Evolutionary conservation across 1,284 basidiomycete genomes (phyloP).

Genomic region (Hypsizygus ulmarius): DNA sequence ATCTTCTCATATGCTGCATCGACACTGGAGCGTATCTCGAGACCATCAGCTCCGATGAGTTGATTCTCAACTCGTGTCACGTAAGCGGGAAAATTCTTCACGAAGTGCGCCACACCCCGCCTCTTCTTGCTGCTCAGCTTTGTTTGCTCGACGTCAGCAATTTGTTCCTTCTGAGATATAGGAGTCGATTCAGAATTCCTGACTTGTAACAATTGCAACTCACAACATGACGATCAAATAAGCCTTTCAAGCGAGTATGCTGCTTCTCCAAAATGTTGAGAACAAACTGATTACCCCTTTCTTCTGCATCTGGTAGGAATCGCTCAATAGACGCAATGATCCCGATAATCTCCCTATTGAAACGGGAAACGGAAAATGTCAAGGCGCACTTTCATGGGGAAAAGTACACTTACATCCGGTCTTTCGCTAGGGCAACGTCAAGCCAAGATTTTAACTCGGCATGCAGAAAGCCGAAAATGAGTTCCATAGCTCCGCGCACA

Average conservation of each 20-base stretch:
- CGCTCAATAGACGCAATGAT: conserved; percentile 80
- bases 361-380: not conserved
- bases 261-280: conserved; percentile 78
- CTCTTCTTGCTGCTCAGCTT: conserved; percentile 91
- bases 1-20: conserved; percentile 88
- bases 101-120: conserved; percentile 89
- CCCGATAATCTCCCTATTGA: conserved; percentile 78
- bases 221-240: conserved; percentile 80
- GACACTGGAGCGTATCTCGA: conserved; percentile 78
- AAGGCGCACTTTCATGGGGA: not conserved
- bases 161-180: conserved; percentile 70
- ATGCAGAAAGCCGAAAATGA: conserved; percentile 93
- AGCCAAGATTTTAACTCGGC: conserved; percentile 84
- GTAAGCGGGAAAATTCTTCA: conserved; percentile 90
- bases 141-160: conserved; percentile 87
- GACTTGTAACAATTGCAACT: conserved; percentile 28
- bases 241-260: conserved; percentile 67
- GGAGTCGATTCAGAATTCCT: not conserved
- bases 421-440: conserved; percentile 74
- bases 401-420: conserved; percentile 66
- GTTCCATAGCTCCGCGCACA: conserved; percentile 84
- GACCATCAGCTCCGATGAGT: conserved; percentile 71
- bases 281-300: conserved; percentile 76
- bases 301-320: conserved; percentile 77
- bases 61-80: conserved; percentile 85